Evolutionary conservation across 2,329 filamentous ascomycete species (phyloP), one percentile per base, ranked within the genome.

Genomic region (Malbranchea cinnamomea): DNA sequence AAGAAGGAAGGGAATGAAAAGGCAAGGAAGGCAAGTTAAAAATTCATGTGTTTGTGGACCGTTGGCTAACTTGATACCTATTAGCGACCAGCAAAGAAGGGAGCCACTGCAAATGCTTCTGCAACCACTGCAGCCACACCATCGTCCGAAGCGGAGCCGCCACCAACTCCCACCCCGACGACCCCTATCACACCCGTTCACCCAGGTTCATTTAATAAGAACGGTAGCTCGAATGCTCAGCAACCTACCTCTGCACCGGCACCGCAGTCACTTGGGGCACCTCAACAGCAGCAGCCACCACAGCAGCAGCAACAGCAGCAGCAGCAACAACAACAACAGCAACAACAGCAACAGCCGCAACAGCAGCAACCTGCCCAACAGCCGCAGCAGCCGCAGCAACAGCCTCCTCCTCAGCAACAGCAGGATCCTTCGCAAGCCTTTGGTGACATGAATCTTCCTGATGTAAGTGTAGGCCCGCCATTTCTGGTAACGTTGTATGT

Each of bases 1-100:
- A 74, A 74, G 57, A 71, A 73, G 48, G 59, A 61, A 19, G 52
- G 53, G 5, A 67, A 68, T 41, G 65, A 68, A 37, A 60, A 59
- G 23, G 22, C 30, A 17, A 59, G 57, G 40, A 68, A 69, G 59
- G 65, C 67, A 59, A 31, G 31, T 11, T 23, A 25, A 18, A 28
- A 25, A 13, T 17, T 22, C 6, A 14, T 31, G 12, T 28, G 16
- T 15, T 26, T 21, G 19, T 11, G 31, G 13, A 25, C 31, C 31
- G 8, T 29, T 25, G 11, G 28, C 28, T 30, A 35, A 35, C 16
- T 40, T 46, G 36, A 45, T 34, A 32, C 22, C 37, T 36, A 26
- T 11, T 39, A 59, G 57, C 57, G 56, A 30, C 46, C 54, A 15
- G 38, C 47, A 26, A 64, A 64, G 52, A 61, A 62, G 44, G 44